These are phyloP conservation scores for Plasmopara muralis DNA, from an alignment of 352 stramenopile species.

Conservation along the genomic window DNA sequence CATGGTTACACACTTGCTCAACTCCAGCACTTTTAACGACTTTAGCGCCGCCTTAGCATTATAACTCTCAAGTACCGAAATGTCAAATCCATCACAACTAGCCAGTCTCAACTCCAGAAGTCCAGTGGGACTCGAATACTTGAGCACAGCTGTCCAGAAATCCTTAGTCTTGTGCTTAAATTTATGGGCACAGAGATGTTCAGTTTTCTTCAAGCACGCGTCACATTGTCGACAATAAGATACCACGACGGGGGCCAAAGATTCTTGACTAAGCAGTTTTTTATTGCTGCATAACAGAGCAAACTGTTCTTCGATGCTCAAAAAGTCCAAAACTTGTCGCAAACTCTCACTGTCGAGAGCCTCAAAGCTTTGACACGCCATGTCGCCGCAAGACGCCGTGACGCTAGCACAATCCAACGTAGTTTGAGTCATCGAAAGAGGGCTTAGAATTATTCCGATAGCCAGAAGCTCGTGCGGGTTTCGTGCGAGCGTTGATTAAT, in stretches of 20 bases:
- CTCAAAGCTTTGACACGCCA: conserved; percentile 19
- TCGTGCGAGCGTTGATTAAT: conserved; percentile 86
- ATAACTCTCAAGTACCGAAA: conserved; percentile 24
- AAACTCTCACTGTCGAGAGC: conserved; percentile 36
- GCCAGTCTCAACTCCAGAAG: conserved; percentile 53
- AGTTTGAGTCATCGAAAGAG: conserved; percentile 6
- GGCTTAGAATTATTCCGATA: conserved; percentile 36
- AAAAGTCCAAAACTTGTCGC: conserved; percentile 50
- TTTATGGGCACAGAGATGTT: conserved; percentile 48
- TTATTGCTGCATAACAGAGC: conserved; percentile 41
- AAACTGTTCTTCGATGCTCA: conserved; percentile 52
- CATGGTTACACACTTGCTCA: conserved; percentile 48
- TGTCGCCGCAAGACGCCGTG: conserved; percentile 11
- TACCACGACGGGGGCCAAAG: conserved; percentile 30
- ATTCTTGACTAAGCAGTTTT: conserved; percentile 32
- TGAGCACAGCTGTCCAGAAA: conserved; percentile 60
- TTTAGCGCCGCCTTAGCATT: conserved; percentile 25
- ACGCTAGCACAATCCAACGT: conserved; percentile 1
- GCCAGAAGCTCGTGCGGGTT: conserved; percentile 67
- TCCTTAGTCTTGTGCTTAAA: conserved; percentile 25
- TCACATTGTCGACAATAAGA: conserved; percentile 61
- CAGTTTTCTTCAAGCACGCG: conserved; percentile 36
- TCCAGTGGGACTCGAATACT: conserved; percentile 22
- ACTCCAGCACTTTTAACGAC: conserved; percentile 46
- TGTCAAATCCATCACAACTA: conserved; percentile 40